Percentiles rank a stretch among this genome's conserved stretches.
phyloP scores from a whole-genome alignment of 176 grass and related monocot species.

The Cenchrus americanus region DNA sequence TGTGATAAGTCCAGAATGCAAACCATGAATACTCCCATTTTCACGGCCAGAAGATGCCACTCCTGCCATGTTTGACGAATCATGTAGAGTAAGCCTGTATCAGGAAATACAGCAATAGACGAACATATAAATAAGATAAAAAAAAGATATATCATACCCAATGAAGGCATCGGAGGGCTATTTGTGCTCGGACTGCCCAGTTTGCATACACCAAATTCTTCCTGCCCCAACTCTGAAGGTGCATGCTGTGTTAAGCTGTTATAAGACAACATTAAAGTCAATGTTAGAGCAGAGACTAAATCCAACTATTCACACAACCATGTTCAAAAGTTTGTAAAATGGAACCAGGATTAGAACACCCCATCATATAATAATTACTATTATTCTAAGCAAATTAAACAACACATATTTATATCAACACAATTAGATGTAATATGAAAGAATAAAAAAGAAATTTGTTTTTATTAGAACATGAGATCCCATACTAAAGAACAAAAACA shows the following conservation, averaged over 20 bases:
- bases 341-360: neutral
- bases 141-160: slow-evolving; percentile 55
- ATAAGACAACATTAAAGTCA: slow-evolving; percentile 28
- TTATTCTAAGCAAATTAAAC: neutral
- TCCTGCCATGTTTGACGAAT: slow-evolving; percentile 44
- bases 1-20: slow-evolving; percentile 58
- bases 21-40: slow-evolving; percentile 62
- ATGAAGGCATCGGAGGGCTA: slow-evolving; percentile 60
- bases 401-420: slow-evolving; percentile 3
- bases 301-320: neutral
- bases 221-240: slow-evolving; percentile 63
- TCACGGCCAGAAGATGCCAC: slow-evolving; percentile 54
- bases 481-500: neutral
- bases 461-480: neutral
- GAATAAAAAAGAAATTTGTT: slow-evolving; percentile 16
- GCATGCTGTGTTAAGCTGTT: slow-evolving; percentile 71
- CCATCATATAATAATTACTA: neutral
- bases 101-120: slow-evolving; percentile 33
- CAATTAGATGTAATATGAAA: neutral
- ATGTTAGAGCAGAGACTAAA: slow-evolving; percentile 6
- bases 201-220: slow-evolving; percentile 60
- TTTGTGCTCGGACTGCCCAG: slow-evolving; percentile 64
- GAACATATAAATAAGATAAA: slow-evolving; percentile 23
- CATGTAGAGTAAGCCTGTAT: slow-evolving; percentile 36
- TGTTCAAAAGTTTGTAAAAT: neutral